phyloP scores from a whole-genome alignment of 2,329 filamentous ascomycete species.

The Aspergillus udagawae region DNA sequence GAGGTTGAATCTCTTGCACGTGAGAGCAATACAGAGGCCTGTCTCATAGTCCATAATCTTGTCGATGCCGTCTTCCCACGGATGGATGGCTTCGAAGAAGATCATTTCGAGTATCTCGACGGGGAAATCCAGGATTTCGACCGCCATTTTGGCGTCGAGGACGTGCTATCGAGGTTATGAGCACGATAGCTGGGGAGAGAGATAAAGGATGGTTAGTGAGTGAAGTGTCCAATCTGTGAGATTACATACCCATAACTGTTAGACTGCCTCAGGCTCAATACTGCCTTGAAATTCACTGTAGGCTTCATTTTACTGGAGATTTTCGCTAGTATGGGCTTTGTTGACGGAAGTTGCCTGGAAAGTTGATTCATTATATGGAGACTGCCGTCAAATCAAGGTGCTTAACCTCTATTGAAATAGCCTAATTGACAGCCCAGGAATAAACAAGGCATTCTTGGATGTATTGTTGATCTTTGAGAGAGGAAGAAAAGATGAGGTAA shows the following conservation, averaged over 20 bases:
- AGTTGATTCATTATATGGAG: not conserved
- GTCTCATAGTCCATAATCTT: not conserved
- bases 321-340: not conserved
- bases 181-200: not conserved
- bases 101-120: not conserved
- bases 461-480: too few species aligned
- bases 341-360: not conserved
- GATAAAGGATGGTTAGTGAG: not conserved
- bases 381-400: too few species aligned
- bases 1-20: not conserved
- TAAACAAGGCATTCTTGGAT: too few species aligned
- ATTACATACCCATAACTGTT: not conserved
- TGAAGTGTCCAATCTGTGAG: not conserved
- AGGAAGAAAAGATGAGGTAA: too few species aligned
- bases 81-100: not conserved
- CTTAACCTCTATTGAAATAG: too few species aligned
- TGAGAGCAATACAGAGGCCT: not conserved
- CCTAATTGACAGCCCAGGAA: too few species aligned
- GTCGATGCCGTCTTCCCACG: not conserved
- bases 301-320: not conserved
- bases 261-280: not conserved
- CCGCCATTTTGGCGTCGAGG: not conserved
- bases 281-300: not conserved
- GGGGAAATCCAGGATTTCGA: not conserved
- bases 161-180: not conserved